These are phyloP conservation scores for Ochetophila trinervis DNA, from an alignment of 306 rosid genomes.

Conservation along the genomic window DNA sequence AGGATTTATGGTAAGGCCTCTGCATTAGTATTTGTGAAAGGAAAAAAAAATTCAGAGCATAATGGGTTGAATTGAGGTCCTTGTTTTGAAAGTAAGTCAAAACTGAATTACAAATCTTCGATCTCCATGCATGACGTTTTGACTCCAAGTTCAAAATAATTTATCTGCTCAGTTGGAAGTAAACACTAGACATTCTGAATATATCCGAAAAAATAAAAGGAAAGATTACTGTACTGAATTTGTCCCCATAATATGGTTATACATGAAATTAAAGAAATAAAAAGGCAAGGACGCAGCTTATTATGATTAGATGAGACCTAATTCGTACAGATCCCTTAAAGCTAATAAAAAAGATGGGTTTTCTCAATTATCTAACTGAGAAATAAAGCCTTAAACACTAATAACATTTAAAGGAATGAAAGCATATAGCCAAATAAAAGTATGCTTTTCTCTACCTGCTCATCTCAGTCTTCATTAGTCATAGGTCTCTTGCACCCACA, in stretches of 20 bases:
- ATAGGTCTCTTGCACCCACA: constrained; percentile 76
- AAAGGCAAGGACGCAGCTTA: constrained; percentile 30
- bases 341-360: constrained; percentile 17
- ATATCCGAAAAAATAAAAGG: neutral
- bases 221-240: neutral
- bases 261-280: neutral
- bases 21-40: no score
- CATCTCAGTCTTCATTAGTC: constrained; percentile 53
- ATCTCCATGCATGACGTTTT: no score
- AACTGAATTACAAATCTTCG: no score
- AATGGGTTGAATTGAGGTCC: no score
- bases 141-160: no score
- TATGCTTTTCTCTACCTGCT: constrained; percentile 24
- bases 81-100: no score
- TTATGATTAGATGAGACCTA: constrained; percentile 30
- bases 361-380: constrained; percentile 25
- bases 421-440: constrained; percentile 20
- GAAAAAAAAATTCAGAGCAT: no score
- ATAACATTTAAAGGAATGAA: constrained; percentile 25
- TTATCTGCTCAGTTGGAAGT: no score
- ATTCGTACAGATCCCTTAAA: constrained; percentile 20
- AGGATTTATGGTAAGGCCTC: no score
- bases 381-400: constrained; percentile 33
- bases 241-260: neutral
- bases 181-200: neutral